Conservation (phyloP, 345 rosid species). For the Arabis alpina region DNA sequence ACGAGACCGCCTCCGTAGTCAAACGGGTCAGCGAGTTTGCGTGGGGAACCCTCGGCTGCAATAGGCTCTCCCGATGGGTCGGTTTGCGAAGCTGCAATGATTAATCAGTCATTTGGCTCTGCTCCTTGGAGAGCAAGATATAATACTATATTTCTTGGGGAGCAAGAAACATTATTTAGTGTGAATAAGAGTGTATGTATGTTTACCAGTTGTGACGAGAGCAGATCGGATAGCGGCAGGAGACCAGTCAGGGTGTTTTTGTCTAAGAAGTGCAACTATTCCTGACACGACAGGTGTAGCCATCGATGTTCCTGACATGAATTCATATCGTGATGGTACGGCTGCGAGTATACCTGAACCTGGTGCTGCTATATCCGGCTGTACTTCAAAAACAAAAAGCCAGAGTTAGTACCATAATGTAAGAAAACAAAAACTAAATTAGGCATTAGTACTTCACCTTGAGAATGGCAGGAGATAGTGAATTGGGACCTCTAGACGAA, state of each 20-base stretch:
- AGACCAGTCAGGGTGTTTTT: constrained; percentile 66
- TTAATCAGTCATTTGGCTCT: neutral
- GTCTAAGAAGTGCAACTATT: constrained; percentile 63
- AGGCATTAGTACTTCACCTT: constrained; percentile 46
- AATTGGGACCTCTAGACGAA: constrained; percentile 81
- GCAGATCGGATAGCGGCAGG: constrained; percentile 74
- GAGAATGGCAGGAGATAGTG: constrained; percentile 62
- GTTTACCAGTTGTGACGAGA: constrained; percentile 56
- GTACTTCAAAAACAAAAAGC: constrained; percentile 22
- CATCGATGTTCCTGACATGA: constrained; percentile 78
- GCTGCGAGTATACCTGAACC: constrained; percentile 74
- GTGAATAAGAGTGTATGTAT: neutral
- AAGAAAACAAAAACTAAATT: neutral
- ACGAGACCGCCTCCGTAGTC: constrained; percentile 76
- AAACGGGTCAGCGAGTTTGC: constrained; percentile 64
- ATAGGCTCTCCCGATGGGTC: constrained; percentile 54
- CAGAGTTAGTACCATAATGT: neutral
- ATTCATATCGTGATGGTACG: constrained; percentile 28
- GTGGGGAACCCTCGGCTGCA: constrained; percentile 60
- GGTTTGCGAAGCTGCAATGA: constrained; percentile 49
- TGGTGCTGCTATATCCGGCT: constrained; percentile 93
- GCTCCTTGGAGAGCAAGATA: constrained; percentile 4
- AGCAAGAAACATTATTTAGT: constrained; percentile 1
- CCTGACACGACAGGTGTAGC: constrained; percentile 69
- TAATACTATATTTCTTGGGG: neutral